Percentiles rank a stretch among this genome's conserved stretches.
Evolutionary conservation across 371 early-diverging fungal genomes (phyloP).

Genomic region (Mycotypha africana): DNA sequence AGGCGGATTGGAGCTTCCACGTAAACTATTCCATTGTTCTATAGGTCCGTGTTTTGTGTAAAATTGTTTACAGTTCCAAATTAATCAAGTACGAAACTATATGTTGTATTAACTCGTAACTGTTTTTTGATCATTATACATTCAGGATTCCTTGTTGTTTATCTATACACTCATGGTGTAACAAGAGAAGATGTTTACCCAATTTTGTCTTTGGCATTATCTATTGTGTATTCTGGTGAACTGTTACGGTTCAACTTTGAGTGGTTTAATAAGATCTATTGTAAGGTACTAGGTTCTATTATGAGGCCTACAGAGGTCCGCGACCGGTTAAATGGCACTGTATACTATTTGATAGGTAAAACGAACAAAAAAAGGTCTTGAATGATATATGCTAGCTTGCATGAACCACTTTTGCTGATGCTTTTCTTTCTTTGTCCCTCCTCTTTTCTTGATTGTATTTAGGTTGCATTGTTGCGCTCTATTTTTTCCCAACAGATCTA

Average conservation of each 20-base stretch:
- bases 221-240: constrained; percentile 33
- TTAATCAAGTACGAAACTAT: no score
- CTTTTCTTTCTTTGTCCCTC: constrained; percentile 2
- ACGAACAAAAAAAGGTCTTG: no score
- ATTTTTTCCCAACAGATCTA: constrained; percentile 40
- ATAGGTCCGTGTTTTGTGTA: constrained; percentile 29
- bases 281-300: constrained; percentile 37
- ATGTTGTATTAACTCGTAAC: no score
- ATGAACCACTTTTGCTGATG: no score
- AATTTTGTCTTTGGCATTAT: constrained; percentile 19
- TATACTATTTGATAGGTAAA: constrained; percentile 45
- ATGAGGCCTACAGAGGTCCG: constrained; percentile 46
- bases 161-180: constrained; percentile 25
- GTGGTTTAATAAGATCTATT: constrained; percentile 43
- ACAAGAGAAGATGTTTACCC: constrained; percentile 30
- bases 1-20: constrained; percentile 48
- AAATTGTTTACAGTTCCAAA: no score
- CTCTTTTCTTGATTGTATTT: background rate
- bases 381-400: no score
- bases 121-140: no score
- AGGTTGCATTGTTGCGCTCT: constrained; percentile 41
- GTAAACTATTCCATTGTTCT: constrained; percentile 47
- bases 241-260: constrained; percentile 36
- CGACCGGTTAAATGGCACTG: constrained; percentile 44
- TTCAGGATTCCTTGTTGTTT: constrained; percentile 38